Evolutionary conservation across 2,329 filamentous ascomycete genomes (phyloP).

Genomic region (Grosmannia penicillata): DNA sequence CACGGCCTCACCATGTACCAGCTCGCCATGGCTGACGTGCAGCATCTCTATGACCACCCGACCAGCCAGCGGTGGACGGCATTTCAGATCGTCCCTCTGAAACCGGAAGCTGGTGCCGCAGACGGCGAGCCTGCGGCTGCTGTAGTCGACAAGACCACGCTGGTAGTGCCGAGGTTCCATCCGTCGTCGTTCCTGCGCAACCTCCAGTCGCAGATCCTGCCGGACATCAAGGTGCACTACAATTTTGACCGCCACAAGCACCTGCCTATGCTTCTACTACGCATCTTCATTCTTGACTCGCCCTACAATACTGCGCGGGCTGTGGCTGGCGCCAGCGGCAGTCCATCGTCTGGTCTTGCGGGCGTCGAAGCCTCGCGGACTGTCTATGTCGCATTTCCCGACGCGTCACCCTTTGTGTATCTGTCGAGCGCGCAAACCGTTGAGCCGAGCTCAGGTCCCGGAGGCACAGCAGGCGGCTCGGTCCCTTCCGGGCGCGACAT

Average conservation of each 20-base stretch:
- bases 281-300: conserved; percentile 66
- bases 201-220: conserved; percentile 58
- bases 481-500: conserved; percentile 29
- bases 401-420: conserved; percentile 64
- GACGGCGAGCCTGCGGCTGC: conserved; percentile 16
- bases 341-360: too few species aligned
- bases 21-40: conserved; percentile 53
- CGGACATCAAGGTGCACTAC: conserved; percentile 73
- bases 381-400: conserved; percentile 70
- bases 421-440: conserved; percentile 33
- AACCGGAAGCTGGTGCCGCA: conserved; percentile 18
- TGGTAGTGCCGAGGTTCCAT: conserved; percentile 57
- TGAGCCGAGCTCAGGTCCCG: not conserved
- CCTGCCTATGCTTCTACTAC: conserved; percentile 58
- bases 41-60: conserved; percentile 51
- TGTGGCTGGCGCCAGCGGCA: conserved; percentile 13
- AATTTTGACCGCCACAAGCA: conserved; percentile 58
- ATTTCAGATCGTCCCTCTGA: conserved; percentile 41
- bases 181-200: conserved; percentile 66
- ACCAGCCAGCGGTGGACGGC: conserved; percentile 49
- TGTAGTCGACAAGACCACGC: conserved; percentile 27
- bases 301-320: conserved; percentile 56
- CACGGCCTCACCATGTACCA: conserved; percentile 50
- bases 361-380: conserved; percentile 52
- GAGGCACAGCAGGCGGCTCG: conserved; percentile 6